Conservation (phyloP, 129 eudicot species). For the Ambrosia artemisiifolia region DNA sequence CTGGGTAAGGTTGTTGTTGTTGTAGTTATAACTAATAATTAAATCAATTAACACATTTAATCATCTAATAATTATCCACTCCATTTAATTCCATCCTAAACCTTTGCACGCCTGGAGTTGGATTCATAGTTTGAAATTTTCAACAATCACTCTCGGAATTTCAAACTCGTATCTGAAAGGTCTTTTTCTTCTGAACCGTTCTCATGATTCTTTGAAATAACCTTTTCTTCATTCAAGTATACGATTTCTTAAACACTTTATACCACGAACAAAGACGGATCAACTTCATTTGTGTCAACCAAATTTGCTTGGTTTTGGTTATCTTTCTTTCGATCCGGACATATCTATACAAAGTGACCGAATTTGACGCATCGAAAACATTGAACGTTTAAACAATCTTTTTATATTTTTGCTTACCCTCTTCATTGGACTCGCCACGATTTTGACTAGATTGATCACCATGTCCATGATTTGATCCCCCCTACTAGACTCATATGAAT, state of each 20-base stretch:
- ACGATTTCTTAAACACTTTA: background rate
- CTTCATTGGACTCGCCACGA: background rate
- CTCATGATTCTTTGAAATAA: background rate
- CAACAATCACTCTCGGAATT: too few relatives aligned
- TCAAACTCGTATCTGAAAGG: too few relatives aligned
- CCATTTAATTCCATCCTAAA: too few relatives aligned
- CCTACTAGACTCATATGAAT: background rate
- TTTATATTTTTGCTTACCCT: background rate
- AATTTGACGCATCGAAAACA: background rate
- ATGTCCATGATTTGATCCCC: background rate
- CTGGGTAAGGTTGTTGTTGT: too few relatives aligned
- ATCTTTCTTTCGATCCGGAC: background rate
- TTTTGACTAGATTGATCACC: background rate
- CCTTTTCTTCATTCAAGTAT: background rate
- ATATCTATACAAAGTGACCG: background rate
- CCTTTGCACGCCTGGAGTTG: too few relatives aligned
- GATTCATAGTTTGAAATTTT: too few relatives aligned
- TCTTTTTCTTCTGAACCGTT: too few relatives aligned
- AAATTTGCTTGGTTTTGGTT: background rate
- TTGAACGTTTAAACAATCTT: background rate
- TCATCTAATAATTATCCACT: too few relatives aligned
- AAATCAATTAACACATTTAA: too few relatives aligned
- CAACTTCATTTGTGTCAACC: background rate
- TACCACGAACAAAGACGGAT: background rate
- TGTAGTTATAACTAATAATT: too few relatives aligned